These are phyloP conservation scores for Termitomyces sp. DNA, from an alignment of 768 basidiomycete genomes.

Conservation along the genomic window DNA sequence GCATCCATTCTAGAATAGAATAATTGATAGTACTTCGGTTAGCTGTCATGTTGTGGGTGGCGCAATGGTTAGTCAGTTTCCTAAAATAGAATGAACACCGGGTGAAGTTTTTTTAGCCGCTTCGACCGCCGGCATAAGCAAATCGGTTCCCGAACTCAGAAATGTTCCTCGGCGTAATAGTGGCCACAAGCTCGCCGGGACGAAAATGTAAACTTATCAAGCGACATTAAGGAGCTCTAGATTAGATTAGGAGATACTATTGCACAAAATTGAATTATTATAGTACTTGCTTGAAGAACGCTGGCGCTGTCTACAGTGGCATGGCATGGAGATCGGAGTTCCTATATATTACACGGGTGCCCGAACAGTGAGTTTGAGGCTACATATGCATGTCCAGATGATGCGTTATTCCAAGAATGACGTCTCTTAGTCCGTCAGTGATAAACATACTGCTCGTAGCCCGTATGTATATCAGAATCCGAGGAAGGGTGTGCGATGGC, in stretches of 20 bases:
- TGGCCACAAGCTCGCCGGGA: conserved; percentile 1
- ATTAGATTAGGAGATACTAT: conserved; percentile 6
- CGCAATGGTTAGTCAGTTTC: conserved; percentile 6
- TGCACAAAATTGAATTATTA: background rate
- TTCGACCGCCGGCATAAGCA: conserved; percentile 6
- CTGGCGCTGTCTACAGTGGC: background rate
- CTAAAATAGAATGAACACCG: conserved; percentile 2
- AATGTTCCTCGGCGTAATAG: conserved; percentile 4
- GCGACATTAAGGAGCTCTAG: conserved; percentile 1
- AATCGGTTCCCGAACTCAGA: background rate
- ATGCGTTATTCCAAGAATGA: conserved; percentile 1
- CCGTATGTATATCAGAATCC: conserved; percentile 6
- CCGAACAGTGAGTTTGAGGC: background rate
- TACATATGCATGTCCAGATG: conserved; percentile 1
- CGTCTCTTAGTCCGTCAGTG: background rate
- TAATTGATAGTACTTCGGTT: background rate
- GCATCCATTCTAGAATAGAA: conserved; percentile 11
- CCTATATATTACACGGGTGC: conserved; percentile 1
- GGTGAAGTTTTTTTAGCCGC: background rate
- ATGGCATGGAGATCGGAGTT: conserved; percentile 2
- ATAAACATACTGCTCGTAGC: conserved; percentile 8
- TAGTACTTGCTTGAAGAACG: background rate
- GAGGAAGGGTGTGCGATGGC: conserved; percentile 3
- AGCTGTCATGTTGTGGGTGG: conserved; percentile 6
- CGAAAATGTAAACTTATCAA: background rate